Conservation (phyloP, 768 basidiomycete species). For the Mrakia blollopis region DNA sequence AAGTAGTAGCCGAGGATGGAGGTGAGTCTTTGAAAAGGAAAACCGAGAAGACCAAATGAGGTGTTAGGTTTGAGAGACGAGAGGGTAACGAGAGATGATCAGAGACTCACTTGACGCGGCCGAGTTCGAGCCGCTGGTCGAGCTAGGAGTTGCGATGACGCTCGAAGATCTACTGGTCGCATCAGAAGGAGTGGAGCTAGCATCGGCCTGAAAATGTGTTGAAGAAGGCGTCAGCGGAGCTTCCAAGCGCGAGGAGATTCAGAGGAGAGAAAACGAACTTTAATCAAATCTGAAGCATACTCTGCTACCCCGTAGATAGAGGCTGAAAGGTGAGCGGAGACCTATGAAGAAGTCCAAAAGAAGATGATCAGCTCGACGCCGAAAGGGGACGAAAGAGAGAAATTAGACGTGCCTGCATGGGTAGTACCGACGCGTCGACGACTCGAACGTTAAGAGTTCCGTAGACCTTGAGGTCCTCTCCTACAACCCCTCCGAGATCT, state of each 20-base stretch:
- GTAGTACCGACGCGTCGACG: slow-evolving; percentile 57
- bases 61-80: background rate
- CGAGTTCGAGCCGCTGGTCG: background rate
- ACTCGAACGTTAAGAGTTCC: slow-evolving; percentile 58
- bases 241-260: background rate
- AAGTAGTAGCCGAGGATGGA: background rate
- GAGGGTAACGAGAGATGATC: background rate
- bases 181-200: background rate
- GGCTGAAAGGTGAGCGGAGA: slow-evolving; percentile 51
- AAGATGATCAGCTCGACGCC: too few relatives aligned
- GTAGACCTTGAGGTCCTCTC: slow-evolving; percentile 54
- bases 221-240: background rate
- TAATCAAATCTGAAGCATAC: slow-evolving; percentile 33
- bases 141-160: background rate
- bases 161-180: background rate
- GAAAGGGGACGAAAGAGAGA: too few relatives aligned
- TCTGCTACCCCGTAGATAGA: slow-evolving; percentile 37
- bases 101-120: background rate
- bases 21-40: background rate
- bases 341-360: too few relatives aligned
- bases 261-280: background rate
- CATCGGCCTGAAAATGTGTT: background rate
- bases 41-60: background rate
- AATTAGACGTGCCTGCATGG: slow-evolving; percentile 45
- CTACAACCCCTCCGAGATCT: slow-evolving; percentile 55